Percentiles rank a stretch among this genome's conserved stretches.
Evolutionary conservation across 257 asterid genomes (phyloP).

Genomic region (Knoxia roxburghii): DNA sequence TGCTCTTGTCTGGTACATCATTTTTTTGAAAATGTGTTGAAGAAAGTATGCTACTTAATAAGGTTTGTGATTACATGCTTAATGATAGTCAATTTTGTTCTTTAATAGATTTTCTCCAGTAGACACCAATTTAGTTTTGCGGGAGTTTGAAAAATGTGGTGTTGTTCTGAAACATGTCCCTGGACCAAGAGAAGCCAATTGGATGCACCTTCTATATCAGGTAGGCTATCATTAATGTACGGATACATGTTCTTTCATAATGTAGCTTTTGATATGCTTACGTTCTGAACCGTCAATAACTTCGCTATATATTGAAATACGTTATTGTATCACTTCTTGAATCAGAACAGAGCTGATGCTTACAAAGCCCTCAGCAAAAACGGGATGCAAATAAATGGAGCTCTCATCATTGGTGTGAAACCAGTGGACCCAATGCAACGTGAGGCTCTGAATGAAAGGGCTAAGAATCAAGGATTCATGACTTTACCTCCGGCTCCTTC

Average conservation of each 20-base stretch:
- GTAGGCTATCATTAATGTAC: slow-evolving; percentile 31
- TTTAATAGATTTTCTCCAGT: slow-evolving; percentile 72
- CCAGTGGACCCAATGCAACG: slow-evolving; percentile 81
- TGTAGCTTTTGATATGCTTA: neutral
- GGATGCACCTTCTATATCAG: slow-evolving; percentile 98
- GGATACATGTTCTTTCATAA: neutral
- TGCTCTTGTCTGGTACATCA: neutral
- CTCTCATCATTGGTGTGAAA: slow-evolving; percentile 88
- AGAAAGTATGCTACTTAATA: neutral
- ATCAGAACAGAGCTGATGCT: slow-evolving; percentile 82
- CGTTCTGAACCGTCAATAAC: neutral
- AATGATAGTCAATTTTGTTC: slow-evolving; percentile 1
- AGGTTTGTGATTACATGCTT: neutral
- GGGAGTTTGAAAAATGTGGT: slow-evolving; percentile 95
- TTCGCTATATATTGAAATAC: neutral
- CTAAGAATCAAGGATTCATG: slow-evolving; percentile 73
- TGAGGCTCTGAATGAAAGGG: slow-evolving; percentile 60
- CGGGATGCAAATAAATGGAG: slow-evolving; percentile 79
- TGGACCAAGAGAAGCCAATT: slow-evolving; percentile 93
- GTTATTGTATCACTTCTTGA: slow-evolving; percentile 6
- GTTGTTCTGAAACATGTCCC: slow-evolving; percentile 83
- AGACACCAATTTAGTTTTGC: slow-evolving; percentile 79
- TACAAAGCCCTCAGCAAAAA: slow-evolving; percentile 81
- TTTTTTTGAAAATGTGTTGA: neutral
- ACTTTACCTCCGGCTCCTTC: slow-evolving; percentile 59